Conservation (phyloP, 164 flowering plant genomes). For the Protea cynaroides region DNA sequence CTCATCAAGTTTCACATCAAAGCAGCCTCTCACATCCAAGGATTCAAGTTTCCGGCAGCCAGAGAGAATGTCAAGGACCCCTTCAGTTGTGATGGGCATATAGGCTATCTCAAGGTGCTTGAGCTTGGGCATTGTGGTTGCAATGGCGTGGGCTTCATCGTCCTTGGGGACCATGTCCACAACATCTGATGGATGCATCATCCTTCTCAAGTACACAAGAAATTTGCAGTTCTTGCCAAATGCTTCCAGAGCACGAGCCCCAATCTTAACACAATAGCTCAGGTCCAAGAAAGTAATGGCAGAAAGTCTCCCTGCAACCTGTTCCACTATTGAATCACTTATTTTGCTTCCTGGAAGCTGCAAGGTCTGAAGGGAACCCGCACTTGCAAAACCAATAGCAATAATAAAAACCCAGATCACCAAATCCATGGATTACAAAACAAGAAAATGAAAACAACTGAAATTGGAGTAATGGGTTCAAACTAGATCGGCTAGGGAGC, state of each 20-base stretch:
- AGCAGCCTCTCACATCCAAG: conserved; percentile 70
- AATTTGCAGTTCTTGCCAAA: conserved; percentile 60
- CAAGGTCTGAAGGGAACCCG: conserved; percentile 49
- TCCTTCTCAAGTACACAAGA: conserved; percentile 39
- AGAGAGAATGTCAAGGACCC: conserved; percentile 25
- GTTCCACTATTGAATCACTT: conserved; percentile 45
- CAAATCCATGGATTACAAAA: background rate
- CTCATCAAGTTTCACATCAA: conserved; percentile 39
- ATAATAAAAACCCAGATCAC: background rate
- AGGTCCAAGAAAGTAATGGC: conserved; percentile 48
- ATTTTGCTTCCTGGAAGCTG: conserved; percentile 54
- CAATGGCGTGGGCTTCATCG: conserved; percentile 72
- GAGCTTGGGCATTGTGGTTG: conserved; percentile 70
- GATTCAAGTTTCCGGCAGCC: conserved; percentile 38
- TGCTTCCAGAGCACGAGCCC: conserved; percentile 42
- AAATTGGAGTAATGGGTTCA: background rate
- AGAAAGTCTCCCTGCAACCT: conserved; percentile 40
- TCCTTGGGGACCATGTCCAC: conserved; percentile 34
- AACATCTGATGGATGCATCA: conserved; percentile 55
- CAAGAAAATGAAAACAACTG: background rate
- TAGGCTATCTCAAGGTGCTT: conserved; percentile 68
- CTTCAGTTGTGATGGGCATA: conserved; percentile 27
- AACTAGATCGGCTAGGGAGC: background rate
- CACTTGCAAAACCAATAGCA: conserved; percentile 35
- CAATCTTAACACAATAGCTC: conserved; percentile 51